Conservation (phyloP, 345 rosid genomes). For the Microcos paniculata region DNA sequence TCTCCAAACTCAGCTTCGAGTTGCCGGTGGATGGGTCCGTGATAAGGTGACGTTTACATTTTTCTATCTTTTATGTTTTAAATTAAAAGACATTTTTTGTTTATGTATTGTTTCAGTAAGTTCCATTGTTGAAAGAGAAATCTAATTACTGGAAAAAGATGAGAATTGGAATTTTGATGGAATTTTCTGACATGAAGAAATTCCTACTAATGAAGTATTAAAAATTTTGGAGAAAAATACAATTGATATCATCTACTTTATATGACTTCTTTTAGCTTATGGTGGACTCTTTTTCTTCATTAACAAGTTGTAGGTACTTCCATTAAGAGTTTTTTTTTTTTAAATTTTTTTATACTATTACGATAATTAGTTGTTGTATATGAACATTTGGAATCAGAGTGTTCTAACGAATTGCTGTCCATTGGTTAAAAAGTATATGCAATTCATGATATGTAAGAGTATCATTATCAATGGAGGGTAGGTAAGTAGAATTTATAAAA, state of each 20-base stretch:
- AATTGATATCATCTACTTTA: background rate
- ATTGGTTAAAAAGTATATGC: background rate
- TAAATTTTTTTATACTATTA: background rate
- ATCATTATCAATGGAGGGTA: background rate
- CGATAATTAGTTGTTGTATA: background rate
- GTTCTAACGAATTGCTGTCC: background rate
- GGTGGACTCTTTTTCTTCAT: background rate
- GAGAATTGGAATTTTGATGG: background rate
- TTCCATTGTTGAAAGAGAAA: background rate
- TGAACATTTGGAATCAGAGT: background rate
- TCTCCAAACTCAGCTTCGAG: conserved; percentile 78
- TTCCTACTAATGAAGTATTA: background rate
- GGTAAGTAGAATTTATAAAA: background rate
- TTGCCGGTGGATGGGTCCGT: conserved; percentile 99
- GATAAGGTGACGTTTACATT: conserved; percentile 60
- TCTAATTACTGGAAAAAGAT: background rate
- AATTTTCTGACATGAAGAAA: background rate
- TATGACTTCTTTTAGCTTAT: background rate
- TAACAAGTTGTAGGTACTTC: background rate
- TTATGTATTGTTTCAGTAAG: background rate
- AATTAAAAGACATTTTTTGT: background rate
- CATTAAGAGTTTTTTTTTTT: background rate
- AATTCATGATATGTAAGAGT: background rate
- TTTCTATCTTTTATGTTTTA: background rate
- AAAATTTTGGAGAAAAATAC: background rate